Evolutionary conservation across 1,139 yeast genomes (phyloP).

Genomic region (Scheffersomyces titani): DNA sequence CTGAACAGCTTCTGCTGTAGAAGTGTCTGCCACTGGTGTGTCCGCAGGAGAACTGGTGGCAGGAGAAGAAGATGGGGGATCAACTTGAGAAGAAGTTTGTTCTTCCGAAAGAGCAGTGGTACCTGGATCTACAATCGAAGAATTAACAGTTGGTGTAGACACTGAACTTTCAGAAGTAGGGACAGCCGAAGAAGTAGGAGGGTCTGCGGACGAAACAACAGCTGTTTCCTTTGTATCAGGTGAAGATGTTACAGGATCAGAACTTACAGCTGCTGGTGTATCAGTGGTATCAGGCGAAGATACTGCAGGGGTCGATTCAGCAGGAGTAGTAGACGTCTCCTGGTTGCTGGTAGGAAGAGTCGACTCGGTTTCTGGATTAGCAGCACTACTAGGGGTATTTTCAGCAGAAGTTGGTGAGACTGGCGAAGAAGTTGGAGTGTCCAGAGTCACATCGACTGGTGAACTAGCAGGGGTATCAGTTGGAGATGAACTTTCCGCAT

Average conservation of each 20-base stretch:
- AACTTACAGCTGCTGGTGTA: background rate
- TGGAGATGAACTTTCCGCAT: background rate
- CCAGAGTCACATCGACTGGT: background rate
- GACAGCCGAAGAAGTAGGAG: background rate
- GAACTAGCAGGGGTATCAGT: background rate
- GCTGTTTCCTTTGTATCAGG: background rate
- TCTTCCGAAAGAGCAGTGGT: too few species aligned
- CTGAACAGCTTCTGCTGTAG: background rate
- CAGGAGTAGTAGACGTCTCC: background rate
- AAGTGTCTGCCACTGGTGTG: background rate
- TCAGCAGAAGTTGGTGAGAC: conserved; percentile 2
- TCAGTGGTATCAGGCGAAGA: background rate
- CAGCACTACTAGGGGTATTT: background rate
- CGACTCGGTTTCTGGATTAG: background rate
- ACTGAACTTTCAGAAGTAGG: too few species aligned
- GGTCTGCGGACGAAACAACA: background rate
- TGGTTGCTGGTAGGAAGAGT: conserved; percentile 1
- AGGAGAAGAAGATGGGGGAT: background rate
- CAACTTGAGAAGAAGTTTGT: too few species aligned
- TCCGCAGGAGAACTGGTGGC: background rate
- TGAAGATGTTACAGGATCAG: background rate
- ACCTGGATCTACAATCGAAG: too few species aligned
- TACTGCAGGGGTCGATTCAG: background rate
- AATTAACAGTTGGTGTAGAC: too few species aligned
- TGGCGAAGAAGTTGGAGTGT: conserved; percentile 1